phyloP scores from a whole-genome alignment of 1,284 basidiomycete genomes.

The Porphyrellus sp. region DNA sequence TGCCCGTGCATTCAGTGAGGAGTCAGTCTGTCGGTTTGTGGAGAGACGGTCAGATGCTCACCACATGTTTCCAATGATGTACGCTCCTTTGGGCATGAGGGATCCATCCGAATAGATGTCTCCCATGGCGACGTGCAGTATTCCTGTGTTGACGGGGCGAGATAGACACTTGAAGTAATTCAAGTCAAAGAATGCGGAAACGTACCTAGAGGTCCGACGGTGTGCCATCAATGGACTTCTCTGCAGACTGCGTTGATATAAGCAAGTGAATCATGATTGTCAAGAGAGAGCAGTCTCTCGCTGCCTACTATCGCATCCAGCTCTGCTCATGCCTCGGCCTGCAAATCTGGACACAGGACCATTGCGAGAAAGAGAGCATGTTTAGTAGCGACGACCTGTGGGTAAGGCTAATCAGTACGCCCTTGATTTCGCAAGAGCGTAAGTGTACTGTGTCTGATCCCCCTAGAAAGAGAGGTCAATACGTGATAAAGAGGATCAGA shows the following conservation, averaged over 20 bases:
- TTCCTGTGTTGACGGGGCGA: conserved; percentile 19
- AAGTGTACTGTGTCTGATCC: conserved; percentile 13
- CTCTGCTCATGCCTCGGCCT: conserved; percentile 23
- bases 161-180: conserved; percentile 19
- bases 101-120: conserved; percentile 38
- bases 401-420: not conserved
- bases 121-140: conserved; percentile 37
- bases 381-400: conserved; percentile 39
- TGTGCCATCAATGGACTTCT: conserved; percentile 27
- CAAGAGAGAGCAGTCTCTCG: conserved; percentile 20
- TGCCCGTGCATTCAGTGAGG: too few species aligned
- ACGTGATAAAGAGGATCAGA: not conserved
- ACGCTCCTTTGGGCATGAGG: conserved; percentile 41
- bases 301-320: conserved; percentile 23
- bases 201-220: conserved; percentile 15
- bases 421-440: not conserved
- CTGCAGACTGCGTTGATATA: conserved; percentile 28
- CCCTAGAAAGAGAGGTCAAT: conserved; percentile 14
- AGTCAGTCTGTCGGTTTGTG: too few species aligned
- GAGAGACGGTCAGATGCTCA: too few species aligned
- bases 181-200: not conserved
- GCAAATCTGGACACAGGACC: conserved; percentile 25
- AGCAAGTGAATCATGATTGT: conserved; percentile 20
- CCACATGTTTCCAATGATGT: conserved; percentile 27
- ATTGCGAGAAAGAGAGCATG: conserved; percentile 31